Evolutionary conservation across 208 protist genomes (phyloP).

Genomic region (Acanthamoeba healyi): DNA sequence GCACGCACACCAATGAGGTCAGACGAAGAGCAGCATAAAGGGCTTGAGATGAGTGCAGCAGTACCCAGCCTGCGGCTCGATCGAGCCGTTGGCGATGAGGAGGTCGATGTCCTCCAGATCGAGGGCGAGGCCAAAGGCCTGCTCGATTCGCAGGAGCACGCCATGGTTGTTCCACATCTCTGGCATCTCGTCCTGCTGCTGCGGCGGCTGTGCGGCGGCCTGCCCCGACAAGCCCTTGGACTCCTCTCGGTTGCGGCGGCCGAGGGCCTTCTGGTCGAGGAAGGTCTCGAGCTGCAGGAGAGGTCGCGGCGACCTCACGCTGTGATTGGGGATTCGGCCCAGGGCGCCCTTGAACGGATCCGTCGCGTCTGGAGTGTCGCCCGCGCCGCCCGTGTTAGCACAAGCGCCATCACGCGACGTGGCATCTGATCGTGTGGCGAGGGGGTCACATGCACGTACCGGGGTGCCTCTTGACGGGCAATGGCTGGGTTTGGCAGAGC

Average conservation of each 20-base stretch:
- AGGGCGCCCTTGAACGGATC: slow-evolving; percentile 80
- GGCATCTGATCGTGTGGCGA: too few relatives aligned
- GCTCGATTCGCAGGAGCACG: slow-evolving; percentile 77
- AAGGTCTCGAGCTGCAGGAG: slow-evolving; percentile 77
- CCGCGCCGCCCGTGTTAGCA: too few relatives aligned
- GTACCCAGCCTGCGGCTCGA: neutral
- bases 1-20: too few relatives aligned
- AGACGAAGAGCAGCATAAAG: too few relatives aligned
- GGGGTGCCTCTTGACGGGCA: slow-evolving; percentile 36
- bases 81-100: slow-evolving; percentile 5
- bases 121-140: slow-evolving; percentile 75
- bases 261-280: neutral
- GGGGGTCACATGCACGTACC: too few relatives aligned
- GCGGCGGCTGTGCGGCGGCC: neutral
- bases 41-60: too few relatives aligned
- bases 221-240: too few relatives aligned
- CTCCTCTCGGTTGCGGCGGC: neutral
- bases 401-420: too few relatives aligned
- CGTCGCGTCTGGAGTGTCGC: neutral
- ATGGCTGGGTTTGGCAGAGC: slow-evolving; percentile 79
- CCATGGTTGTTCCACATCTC: slow-evolving; percentile 40
- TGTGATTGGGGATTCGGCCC: slow-evolving; percentile 82
- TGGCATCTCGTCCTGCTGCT: neutral
- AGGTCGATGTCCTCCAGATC: slow-evolving; percentile 82
- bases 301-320: slow-evolving; percentile 79